Base-by-base conservation (phyloP, 257 asterid genomes). In the Asclepias syriaca region DNA sequence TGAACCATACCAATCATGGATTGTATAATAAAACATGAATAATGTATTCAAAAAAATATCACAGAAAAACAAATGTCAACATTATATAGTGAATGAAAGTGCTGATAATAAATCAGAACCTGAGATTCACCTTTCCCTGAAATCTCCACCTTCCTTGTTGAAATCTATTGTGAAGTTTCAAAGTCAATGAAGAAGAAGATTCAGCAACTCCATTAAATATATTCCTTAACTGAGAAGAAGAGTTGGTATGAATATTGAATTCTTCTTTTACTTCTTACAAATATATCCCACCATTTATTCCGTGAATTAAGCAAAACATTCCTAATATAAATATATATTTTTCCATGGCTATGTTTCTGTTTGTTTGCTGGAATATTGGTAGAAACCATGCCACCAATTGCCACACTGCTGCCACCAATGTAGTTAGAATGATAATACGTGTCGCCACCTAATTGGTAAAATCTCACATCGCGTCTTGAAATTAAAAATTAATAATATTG, bases 141-240 rank as follows among this genome's bases (percentile, higher is more conserved):
- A 65, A 43, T 43, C 34, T 34, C 46, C 68, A 71, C 81, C 83
- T 70, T 22, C 80, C 76, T n/a, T 32, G 15, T 72, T 70, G 50
- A 59, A 50, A 6, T 63, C 39, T 10, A 12, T n/a, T 57, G 50
- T 66, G 66, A 51, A 72, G 65, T 22, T n/a, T 29, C 60, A 57
- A 59, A 43, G 68, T 55, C 74, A 56, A 43, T 34, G 9, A 39
- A 49, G 51, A 58, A 77, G 11, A 43, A 43, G 10, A 40, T 24
- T 39, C 61, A 77, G 66, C 74, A 0, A 14, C 58, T 24, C 13
- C 34, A 65, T 8, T 34, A 22, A 59, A 48, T 49, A 19, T 53
- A 70, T 55, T 24, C 63, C 34, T 56, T 56, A 32, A 54, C 27
- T 46, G 1, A 48, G 46, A 65, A 65, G 63, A 65, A 24, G 27